Percentiles rank a stretch among this genome's conserved stretches.
Evolutionary conservation across 805 yeast genomes (phyloP).

Genomic region (Candida loeiensis): DNA sequence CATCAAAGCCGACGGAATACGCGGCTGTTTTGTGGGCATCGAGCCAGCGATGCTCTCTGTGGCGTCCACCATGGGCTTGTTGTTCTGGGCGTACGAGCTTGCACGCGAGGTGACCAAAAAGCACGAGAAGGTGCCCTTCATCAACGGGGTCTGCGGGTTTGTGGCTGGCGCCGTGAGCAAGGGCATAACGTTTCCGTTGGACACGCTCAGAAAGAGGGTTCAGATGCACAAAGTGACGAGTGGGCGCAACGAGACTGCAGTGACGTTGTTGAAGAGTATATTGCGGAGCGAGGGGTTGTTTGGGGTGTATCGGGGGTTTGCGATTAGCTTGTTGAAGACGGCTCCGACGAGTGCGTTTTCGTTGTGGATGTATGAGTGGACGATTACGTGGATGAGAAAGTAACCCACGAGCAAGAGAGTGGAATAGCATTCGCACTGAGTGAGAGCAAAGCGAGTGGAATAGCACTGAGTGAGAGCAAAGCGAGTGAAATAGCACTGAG

Average conservation of each 20-base stretch:
- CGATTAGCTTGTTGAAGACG: constrained; percentile 67
- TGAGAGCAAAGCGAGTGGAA: background rate
- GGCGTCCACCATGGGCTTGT: constrained; percentile 66
- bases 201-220: constrained; percentile 71
- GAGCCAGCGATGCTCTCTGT: constrained; percentile 56
- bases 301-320: constrained; percentile 74
- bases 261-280: constrained; percentile 36
- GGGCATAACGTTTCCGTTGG: constrained; percentile 77
- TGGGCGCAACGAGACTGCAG: constrained; percentile 11
- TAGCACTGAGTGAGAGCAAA: background rate
- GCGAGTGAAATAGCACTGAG: too few relatives aligned
- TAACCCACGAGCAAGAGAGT: background rate
- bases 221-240: constrained; percentile 48
- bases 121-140: constrained; percentile 30
- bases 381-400: constrained; percentile 3
- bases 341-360: constrained; percentile 78
- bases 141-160: constrained; percentile 63
- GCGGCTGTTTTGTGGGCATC: constrained; percentile 51
- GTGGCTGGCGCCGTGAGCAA: constrained; percentile 77
- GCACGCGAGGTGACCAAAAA: constrained; percentile 36
- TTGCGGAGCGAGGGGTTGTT: constrained; percentile 52
- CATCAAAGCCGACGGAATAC: constrained; percentile 29
- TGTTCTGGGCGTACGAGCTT: constrained; percentile 67
- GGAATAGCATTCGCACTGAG: background rate
- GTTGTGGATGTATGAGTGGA: constrained; percentile 58